Evolutionary conservation across 164 flowering plant species (phyloP).

Genomic region (Stephania yunnanensis): DNA sequence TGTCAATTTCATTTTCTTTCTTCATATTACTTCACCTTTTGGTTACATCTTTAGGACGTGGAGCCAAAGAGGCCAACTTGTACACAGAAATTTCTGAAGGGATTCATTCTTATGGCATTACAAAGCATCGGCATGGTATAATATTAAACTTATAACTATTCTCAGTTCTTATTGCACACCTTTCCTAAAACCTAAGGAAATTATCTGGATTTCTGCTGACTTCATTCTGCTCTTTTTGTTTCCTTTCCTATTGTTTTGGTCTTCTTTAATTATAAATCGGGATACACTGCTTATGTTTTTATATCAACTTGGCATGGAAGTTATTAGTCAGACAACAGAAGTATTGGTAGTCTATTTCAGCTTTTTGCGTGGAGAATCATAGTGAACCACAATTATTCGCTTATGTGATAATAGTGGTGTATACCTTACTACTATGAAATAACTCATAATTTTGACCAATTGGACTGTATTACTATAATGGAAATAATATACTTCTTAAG

Average conservation of each 20-base stretch:
- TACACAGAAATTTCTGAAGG: slow-evolving; percentile 96
- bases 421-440: neutral
- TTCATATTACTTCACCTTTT: slow-evolving; percentile 9
- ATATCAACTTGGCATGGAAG: neutral
- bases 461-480: neutral
- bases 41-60: slow-evolving; percentile 57
- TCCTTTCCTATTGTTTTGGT: neutral
- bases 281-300: neutral
- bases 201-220: neutral
- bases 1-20: neutral
- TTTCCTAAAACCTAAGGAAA: neutral
- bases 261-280: neutral
- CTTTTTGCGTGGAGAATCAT: neutral
- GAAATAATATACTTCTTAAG: neutral
- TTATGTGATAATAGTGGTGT: neutral
- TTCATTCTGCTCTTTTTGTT: neutral
- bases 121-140: slow-evolving; percentile 93
- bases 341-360: neutral
- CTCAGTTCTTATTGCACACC: neutral
- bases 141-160: slow-evolving; percentile 4
- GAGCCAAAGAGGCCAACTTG: slow-evolving; percentile 86
- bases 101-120: slow-evolving; percentile 82
- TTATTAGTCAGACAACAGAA: neutral
- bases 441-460: neutral
- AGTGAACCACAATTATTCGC: neutral